A percentile compares a stretch with the other conserved stretches of the same genome.
phyloP scores from a whole-genome alignment of 2,329 filamentous ascomycete genomes.

The Pseudopyricularia javanii region DNA sequence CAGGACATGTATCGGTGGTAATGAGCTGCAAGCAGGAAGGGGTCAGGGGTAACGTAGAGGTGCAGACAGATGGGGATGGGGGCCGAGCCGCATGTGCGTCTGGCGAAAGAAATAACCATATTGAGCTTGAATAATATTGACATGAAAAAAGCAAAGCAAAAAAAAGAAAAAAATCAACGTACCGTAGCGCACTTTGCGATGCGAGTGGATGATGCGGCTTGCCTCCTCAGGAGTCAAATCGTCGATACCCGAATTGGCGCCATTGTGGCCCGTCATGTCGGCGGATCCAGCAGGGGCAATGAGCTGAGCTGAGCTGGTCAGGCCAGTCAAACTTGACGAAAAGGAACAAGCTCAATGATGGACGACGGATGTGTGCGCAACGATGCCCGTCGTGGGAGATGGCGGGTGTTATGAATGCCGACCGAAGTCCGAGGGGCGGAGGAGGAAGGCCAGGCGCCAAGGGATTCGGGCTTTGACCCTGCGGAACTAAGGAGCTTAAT shows the following conservation, averaged over 20 bases:
- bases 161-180: slow-evolving; percentile 15
- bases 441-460: background rate
- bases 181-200: slow-evolving; percentile 59
- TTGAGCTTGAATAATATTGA: no score
- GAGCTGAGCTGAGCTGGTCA: background rate
- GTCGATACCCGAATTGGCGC: slow-evolving; percentile 32
- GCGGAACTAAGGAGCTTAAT: background rate
- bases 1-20: no score
- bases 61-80: no score
- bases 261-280: slow-evolving; percentile 31
- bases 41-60: no score
- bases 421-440: slow-evolving; percentile 9
- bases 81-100: no score
- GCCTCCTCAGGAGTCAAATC: slow-evolving; percentile 53
- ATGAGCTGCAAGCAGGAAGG: no score
- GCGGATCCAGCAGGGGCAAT: background rate
- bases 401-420: slow-evolving; percentile 6
- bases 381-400: background rate
- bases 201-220: slow-evolving; percentile 56
- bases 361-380: background rate
- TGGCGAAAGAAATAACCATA: background rate
- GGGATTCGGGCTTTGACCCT: background rate
- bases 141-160: background rate
- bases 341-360: background rate
- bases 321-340: background rate